Evolutionary conservation across 2,329 filamentous ascomycete genomes (phyloP).

Genomic region (Balansia obtecta): DNA sequence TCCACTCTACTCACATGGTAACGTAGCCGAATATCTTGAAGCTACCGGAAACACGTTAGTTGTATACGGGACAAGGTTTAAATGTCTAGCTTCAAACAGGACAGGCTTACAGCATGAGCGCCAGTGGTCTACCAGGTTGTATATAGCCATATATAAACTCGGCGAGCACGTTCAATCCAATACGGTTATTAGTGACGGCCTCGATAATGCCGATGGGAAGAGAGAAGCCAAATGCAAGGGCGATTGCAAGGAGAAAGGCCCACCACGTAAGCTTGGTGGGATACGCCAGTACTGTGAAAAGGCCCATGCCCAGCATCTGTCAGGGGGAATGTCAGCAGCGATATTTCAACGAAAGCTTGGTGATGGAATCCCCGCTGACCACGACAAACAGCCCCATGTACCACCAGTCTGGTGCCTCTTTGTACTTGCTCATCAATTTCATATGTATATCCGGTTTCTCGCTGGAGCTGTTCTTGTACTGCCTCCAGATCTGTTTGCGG

Average conservation of each 20-base stretch:
- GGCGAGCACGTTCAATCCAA: conserved; percentile 62
- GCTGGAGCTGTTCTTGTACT: conserved; percentile 44
- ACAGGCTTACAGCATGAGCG: conserved; percentile 52
- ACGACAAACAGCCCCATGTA: conserved; percentile 44
- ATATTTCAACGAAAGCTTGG: fast-evolving
- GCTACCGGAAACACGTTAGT: conserved; percentile 17
- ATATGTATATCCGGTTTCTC: conserved; percentile 53
- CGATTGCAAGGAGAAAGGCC: conserved; percentile 55
- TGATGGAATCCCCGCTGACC: conserved; percentile 23
- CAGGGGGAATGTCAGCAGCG: neutral
- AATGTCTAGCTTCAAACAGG: no score
- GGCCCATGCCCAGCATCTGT: conserved; percentile 41
- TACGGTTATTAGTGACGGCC: conserved; percentile 57
- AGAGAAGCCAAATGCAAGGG: conserved; percentile 50
- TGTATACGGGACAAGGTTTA: neutral
- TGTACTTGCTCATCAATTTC: conserved; percentile 50
- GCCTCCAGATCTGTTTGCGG: conserved; percentile 51
- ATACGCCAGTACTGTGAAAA: conserved; percentile 44
- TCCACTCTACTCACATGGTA: conserved; percentile 32
- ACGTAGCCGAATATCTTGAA: conserved; percentile 54
- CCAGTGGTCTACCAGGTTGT: conserved; percentile 57
- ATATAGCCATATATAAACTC: conserved; percentile 68
- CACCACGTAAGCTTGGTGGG: conserved; percentile 61
- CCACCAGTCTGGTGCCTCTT: conserved; percentile 52
- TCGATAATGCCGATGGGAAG: conserved; percentile 59